Evolutionary conservation across 23 red algal species (phyloP).

Genomic region (Pyropia yezoensis): DNA sequence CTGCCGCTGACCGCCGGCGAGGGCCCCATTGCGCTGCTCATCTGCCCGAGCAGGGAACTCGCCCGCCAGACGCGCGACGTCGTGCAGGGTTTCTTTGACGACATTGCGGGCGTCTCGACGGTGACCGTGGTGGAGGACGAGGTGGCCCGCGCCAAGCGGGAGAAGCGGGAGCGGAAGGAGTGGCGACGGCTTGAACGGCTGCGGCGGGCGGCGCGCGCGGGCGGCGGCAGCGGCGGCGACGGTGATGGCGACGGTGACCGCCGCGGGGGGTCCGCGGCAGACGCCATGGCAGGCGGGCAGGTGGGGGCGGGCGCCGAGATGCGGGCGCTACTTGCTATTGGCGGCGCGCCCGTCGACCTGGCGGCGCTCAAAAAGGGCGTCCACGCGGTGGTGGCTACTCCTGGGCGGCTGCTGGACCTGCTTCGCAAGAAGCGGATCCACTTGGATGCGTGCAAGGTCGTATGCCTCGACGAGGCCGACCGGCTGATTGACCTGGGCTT

Average conservation of each 20-base stretch:
- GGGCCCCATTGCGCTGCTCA: conserved; percentile 64
- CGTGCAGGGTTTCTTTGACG: conserved; percentile 23
- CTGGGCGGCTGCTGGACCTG: conserved; percentile 61
- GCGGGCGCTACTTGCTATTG: conserved; percentile 59
- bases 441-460: conserved; percentile 53
- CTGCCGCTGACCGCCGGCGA: conserved; percentile 37
- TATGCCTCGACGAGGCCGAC: conserved; percentile 84
- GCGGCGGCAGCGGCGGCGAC: background rate
- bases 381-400: conserved; percentile 71
- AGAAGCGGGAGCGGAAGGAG: no score
- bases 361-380: conserved; percentile 39
- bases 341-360: conserved; percentile 52
- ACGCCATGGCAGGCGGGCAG: no score
- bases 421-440: conserved; percentile 57
- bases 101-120: conserved; percentile 4
- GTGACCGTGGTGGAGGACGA: conserved; percentile 2
- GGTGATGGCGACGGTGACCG: no score
- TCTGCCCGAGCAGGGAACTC: conserved; percentile 70
- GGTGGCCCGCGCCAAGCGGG: no score
- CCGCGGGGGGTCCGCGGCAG: no score
- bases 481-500: conserved; percentile 84
- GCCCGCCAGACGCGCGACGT: conserved; percentile 76
- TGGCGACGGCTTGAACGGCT: no score
- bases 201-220: background rate
- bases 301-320: conserved; percentile 16